Evolutionary conservation across 306 rosid genomes (phyloP).

Genomic region (Cucurbita maxima): DNA sequence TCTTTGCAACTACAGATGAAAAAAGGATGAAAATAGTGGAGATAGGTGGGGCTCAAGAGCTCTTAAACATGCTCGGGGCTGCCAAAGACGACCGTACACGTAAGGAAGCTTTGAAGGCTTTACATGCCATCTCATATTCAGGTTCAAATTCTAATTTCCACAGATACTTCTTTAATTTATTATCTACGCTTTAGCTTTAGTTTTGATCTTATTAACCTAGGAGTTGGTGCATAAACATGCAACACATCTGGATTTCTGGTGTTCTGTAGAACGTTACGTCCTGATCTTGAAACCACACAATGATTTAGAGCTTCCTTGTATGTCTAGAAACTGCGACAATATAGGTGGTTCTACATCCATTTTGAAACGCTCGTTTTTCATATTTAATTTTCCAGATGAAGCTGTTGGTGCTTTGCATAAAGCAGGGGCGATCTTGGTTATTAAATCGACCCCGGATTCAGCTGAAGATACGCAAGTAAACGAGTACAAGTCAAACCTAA

Average conservation of each 20-base stretch:
- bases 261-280: not conserved
- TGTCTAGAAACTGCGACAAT: not conserved
- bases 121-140: constrained; percentile 54
- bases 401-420: constrained; percentile 54
- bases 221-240: not conserved
- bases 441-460: constrained; percentile 56
- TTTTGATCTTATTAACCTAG: not conserved
- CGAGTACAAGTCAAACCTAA: constrained; percentile 38
- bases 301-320: not conserved
- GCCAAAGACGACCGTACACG: constrained; percentile 89
- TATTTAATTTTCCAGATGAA: constrained; percentile 27
- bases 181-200: not conserved
- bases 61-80: constrained; percentile 57
- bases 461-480: constrained; percentile 39
- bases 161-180: not conserved
- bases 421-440: constrained; percentile 57
- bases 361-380: not conserved
- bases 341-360: not conserved
- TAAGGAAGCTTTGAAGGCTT: constrained; percentile 74
- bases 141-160: constrained; percentile 20
- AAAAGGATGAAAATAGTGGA: constrained; percentile 70
- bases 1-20: constrained; percentile 36
- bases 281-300: not conserved
- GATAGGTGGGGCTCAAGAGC: constrained; percentile 60
- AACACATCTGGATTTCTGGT: not conserved